phyloP scores from a whole-genome alignment of 257 asterid genomes.

The Coffea canephora region DNA sequence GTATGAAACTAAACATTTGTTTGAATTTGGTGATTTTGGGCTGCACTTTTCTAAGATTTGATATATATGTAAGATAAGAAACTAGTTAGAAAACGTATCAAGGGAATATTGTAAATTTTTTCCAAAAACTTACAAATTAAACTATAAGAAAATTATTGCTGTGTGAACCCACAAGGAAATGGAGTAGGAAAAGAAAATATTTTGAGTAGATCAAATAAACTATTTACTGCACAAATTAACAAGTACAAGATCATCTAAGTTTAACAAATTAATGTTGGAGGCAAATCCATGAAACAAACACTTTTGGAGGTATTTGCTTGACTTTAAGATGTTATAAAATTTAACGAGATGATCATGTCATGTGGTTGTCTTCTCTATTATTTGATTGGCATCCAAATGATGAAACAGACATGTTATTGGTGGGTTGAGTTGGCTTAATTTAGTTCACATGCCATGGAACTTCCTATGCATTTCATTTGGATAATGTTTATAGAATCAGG shows the following conservation, averaged over 20 bases:
- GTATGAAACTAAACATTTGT: no score
- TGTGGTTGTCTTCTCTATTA: slow-evolving; percentile 27
- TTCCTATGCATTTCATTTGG: neutral
- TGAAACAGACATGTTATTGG: slow-evolving; percentile 10
- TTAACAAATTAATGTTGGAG: no score
- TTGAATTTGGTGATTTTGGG: no score
- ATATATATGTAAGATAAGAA: no score
- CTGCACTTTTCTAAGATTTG: no score
- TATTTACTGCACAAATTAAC: neutral
- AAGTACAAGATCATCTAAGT: neutral
- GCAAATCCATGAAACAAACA: neutral
- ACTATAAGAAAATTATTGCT: no score
- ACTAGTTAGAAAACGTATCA: no score
- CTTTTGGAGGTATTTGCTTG: neutral
- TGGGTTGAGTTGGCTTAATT: slow-evolving; percentile 8
- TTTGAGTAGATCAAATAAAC: neutral
- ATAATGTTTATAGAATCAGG: neutral
- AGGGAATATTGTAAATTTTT: no score
- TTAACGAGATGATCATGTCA: neutral
- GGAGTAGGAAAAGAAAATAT: no score
- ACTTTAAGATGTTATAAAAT: neutral
- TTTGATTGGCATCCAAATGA: slow-evolving; percentile 13
- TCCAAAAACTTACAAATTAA: no score
- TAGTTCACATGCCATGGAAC: slow-evolving; percentile 15
- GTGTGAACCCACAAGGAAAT: no score